Conservation (phyloP, 2,329 filamentous ascomycete species). For the Aureobasidium sp. region DNA sequence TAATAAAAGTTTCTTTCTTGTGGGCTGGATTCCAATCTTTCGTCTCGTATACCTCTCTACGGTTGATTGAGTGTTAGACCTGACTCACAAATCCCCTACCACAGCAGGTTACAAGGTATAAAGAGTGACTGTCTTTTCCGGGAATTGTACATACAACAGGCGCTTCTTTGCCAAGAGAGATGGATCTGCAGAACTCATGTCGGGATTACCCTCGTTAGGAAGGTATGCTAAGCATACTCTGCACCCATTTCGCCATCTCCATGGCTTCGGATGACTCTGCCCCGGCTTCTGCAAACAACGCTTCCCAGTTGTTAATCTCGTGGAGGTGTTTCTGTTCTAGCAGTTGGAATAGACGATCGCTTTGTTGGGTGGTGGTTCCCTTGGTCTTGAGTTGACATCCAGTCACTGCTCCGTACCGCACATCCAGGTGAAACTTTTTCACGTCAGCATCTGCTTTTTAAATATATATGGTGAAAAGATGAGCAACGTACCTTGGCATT, state of each 20-base stretch:
- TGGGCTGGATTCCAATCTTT: background rate
- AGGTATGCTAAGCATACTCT: slow-evolving; percentile 16
- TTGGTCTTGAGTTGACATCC: slow-evolving; percentile 31
- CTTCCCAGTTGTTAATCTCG: slow-evolving; percentile 37
- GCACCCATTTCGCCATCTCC: slow-evolving; percentile 17
- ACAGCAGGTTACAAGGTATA: no score
- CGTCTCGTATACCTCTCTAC: no score
- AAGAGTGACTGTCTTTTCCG: no score
- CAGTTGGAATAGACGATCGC: slow-evolving; percentile 20
- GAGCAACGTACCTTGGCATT: background rate
- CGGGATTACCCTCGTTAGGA: background rate
- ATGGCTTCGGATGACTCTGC: background rate
- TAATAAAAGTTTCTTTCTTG: background rate
- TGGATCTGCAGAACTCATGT: background rate
- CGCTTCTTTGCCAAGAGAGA: background rate
- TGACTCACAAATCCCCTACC: no score
- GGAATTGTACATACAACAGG: background rate
- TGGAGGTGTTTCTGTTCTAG: slow-evolving; percentile 35
- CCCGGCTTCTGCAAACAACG: slow-evolving; percentile 7
- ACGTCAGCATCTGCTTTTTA: background rate
- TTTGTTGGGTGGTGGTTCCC: background rate
- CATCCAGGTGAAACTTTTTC: slow-evolving; percentile 21
- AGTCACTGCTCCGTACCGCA: slow-evolving; percentile 49
- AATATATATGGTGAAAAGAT: background rate
- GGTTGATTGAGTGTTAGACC: no score